Evolutionary conservation across 169 alveolate species (phyloP).

Genomic region (Theileria annulata): DNA sequence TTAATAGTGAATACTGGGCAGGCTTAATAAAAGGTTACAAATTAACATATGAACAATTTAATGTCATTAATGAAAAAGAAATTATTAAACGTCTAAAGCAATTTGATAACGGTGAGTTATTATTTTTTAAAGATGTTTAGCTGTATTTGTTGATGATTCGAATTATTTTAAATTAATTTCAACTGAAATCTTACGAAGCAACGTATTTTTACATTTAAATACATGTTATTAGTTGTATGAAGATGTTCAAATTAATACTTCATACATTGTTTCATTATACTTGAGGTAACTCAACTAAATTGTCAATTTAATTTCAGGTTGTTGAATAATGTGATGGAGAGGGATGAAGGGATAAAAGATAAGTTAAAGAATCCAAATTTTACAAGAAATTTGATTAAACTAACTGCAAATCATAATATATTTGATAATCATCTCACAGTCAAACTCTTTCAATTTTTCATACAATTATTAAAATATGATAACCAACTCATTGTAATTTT

Average conservation of each 20-base stretch:
- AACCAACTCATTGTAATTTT: background rate
- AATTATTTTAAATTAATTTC: background rate
- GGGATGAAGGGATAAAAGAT: slow-evolving; percentile 25
- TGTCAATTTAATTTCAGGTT: slow-evolving; percentile 29
- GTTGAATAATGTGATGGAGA: slow-evolving; percentile 36
- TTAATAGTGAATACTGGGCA: slow-evolving; percentile 68
- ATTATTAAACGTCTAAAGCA: background rate
- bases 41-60: slow-evolving; percentile 39
- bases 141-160: slow-evolving; percentile 33
- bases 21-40: slow-evolving; percentile 62
- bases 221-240: slow-evolving; percentile 43
- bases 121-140: slow-evolving; percentile 21
- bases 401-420: slow-evolving; percentile 33
- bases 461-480: slow-evolving; percentile 31
- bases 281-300: background rate
- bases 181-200: background rate
- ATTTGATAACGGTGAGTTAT: slow-evolving; percentile 18
- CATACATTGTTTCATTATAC: slow-evolving; percentile 38
- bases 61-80: background rate
- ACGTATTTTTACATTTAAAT: background rate
- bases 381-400: slow-evolving; percentile 50
- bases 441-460: slow-evolving; percentile 36
- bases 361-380: slow-evolving; percentile 58
- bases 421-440: slow-evolving; percentile 53
- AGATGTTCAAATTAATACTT: slow-evolving; percentile 53